Base-by-base conservation (phyloP, 2,329 filamentous ascomycete genomes). In the Fusarium nanum region DNA sequence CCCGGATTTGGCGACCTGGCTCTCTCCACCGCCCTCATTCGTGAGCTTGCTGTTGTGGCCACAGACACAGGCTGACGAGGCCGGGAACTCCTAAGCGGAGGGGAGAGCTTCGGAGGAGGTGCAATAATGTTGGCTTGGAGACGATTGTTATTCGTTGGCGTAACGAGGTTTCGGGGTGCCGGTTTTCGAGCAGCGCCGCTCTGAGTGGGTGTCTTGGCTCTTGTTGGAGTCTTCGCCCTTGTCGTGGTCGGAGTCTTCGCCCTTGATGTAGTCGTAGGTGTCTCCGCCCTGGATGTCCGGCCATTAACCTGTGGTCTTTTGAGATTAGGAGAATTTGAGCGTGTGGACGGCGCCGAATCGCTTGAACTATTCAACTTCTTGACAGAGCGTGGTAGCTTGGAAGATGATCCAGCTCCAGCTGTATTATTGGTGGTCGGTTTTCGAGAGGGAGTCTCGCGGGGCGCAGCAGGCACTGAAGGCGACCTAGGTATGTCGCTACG, bases 21-120 rank as follows among this genome's bases (percentile, higher is more conserved):
- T 49, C 86, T 84, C 63, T 92, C 91, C 7, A 86, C 83, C 50
- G 88, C 86, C 76, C 86, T 91, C 73, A 90, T 87, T 60, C 91
- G 88, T 37, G 91, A 92, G 57, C 90, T 88, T 32, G 90, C 84
- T n/a, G 91, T 92, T 4, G 87, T 87, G n/a, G 91, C 91, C 57
- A 88, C 84, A 12, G 92, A 93, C 23, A 97, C 90, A 11, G 92
- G 91, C 75, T 93, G 91, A 54, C 93, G 86, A n/a, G 93, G 92
- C 44, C 93, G 86, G 44, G 93, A 96, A 76, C 92, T 96, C 76
- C 93, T 88, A 50, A 97, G 82, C 12, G 91, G 89, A 6, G 93
- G 93, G 2, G 94, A 97, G 34, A 91, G 86, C 76, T 92, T 93
- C 1, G 92, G 88, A 20, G 86, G 84, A 45, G 92, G 88, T 34